Conservation (phyloP, 2,329 filamentous ascomycete species). For the Dactylellina cionopaga region DNA sequence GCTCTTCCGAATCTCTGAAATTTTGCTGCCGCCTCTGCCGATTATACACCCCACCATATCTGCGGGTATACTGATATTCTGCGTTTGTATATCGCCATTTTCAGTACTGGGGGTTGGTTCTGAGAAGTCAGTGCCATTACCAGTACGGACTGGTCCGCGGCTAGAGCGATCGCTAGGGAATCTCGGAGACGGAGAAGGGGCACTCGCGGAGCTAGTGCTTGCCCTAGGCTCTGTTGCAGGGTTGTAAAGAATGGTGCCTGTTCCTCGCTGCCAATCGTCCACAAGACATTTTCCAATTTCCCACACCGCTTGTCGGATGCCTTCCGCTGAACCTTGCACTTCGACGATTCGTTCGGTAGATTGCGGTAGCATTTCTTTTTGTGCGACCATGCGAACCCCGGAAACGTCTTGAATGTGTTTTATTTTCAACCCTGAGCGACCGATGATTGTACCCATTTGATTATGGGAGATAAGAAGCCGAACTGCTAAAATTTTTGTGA, state of each 20-base stretch:
- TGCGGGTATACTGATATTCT: constrained; percentile 98
- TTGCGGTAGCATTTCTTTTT: constrained; percentile 99
- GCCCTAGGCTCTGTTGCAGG: constrained; percentile 75
- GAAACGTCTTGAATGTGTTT: constrained; percentile 99
- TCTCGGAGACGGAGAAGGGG: constrained; percentile 62
- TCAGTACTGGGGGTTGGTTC: constrained; percentile 74
- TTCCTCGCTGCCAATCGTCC: constrained; percentile 96
- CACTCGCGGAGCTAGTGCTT: constrained; percentile 63
- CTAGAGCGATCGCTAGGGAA: constrained; percentile 65
- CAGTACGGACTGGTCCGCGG: constrained; percentile 83
- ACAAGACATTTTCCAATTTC: constrained; percentile 99
- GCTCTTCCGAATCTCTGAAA: constrained; percentile 96
- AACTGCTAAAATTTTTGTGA: constrained; percentile 71
- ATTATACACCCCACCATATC: constrained; percentile 99
- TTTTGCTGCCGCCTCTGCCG: constrained; percentile 92
- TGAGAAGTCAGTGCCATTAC: constrained; percentile 97
- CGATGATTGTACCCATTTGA: constrained; percentile 99
- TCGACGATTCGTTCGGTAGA: constrained; percentile 98
- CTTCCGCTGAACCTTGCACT: constrained; percentile 91
- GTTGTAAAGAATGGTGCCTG: constrained; percentile 97
- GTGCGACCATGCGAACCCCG: constrained; percentile 97
- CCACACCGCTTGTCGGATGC: constrained; percentile 96
- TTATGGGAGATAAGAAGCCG: constrained; percentile 99
- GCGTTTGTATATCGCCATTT: constrained; percentile 96
- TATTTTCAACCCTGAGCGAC: constrained; percentile 95